Percentiles rank a stretch among this genome's conserved stretches.
phyloP scores from a whole-genome alignment of 257 asterid species.

The Salvia miltiorrhiza region DNA sequence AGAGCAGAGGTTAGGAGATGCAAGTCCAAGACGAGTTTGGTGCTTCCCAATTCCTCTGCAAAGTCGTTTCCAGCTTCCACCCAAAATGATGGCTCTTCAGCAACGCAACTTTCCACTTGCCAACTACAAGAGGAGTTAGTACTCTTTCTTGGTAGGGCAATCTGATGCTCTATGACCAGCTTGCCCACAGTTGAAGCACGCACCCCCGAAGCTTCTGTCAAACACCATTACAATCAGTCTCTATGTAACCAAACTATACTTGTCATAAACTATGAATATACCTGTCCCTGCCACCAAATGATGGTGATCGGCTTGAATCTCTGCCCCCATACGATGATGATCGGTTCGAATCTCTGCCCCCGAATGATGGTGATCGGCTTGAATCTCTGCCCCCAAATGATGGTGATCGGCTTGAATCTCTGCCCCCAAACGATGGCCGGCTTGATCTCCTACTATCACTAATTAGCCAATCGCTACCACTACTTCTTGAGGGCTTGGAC shows the following conservation, averaged over 20 bases:
- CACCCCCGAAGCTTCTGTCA: slow-evolving; percentile 66
- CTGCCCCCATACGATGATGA: slow-evolving; percentile 51
- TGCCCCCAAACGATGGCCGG: slow-evolving; percentile 51
- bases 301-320: slow-evolving; percentile 46
- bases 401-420: slow-evolving; percentile 44
- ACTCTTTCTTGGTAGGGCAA: slow-evolving; percentile 69
- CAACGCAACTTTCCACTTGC: not conserved
- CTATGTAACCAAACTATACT: too few species aligned
- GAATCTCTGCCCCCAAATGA: slow-evolving; percentile 51
- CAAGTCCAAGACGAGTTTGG: not conserved
- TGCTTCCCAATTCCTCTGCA: not conserved
- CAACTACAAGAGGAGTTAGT: slow-evolving; percentile 25
- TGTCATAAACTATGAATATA: too few species aligned
- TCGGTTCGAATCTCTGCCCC: slow-evolving; percentile 42
- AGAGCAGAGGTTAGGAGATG: not conserved
- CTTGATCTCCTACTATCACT: slow-evolving; percentile 50
- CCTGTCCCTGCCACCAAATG: slow-evolving; percentile 60
- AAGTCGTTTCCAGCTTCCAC: too few species aligned
- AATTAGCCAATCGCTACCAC: slow-evolving; percentile 81
- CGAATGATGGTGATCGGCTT: slow-evolving; percentile 49
- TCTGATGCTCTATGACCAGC: slow-evolving; percentile 90
- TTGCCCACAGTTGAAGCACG: slow-evolving; percentile 85
- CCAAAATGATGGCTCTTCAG: not conserved
- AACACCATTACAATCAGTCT: not conserved
- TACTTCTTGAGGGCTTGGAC: slow-evolving; percentile 43